Evolutionary conservation across 2,329 filamentous ascomycete species (phyloP).

Genomic region (Fusarium poae): DNA sequence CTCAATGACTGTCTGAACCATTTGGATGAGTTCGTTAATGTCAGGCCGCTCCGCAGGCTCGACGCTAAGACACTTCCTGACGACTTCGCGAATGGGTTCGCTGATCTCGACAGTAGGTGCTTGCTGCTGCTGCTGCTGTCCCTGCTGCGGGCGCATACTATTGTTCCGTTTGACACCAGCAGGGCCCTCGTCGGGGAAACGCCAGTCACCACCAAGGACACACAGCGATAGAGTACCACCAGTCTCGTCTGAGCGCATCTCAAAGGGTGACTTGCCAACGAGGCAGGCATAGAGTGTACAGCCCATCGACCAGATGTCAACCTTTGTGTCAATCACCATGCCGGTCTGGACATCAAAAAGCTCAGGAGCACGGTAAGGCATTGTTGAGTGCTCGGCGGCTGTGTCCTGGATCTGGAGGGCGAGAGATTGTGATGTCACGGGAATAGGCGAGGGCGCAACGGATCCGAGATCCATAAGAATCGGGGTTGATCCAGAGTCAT

Average conservation of each 20-base stretch:
- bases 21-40: slow-evolving; percentile 82
- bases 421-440: slow-evolving; percentile 89
- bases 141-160: slow-evolving; percentile 53
- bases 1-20: slow-evolving; percentile 81
- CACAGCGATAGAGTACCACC: slow-evolving; percentile 94
- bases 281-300: slow-evolving; percentile 98
- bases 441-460: slow-evolving; percentile 85
- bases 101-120: slow-evolving; percentile 71
- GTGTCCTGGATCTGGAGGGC: slow-evolving; percentile 94
- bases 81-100: slow-evolving; percentile 86
- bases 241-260: slow-evolving; percentile 95
- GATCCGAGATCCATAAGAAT: slow-evolving; percentile 99
- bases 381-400: slow-evolving; percentile 95
- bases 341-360: slow-evolving; percentile 98
- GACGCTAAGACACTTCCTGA: slow-evolving; percentile 85
- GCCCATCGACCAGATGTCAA: slow-evolving; percentile 97
- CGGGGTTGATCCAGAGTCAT: slow-evolving; percentile 86
- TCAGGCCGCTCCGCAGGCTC: slow-evolving; percentile 91
- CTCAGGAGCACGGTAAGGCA: slow-evolving; percentile 98
- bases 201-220: slow-evolving; percentile 93
- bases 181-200: slow-evolving; percentile 89
- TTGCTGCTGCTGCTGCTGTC: slow-evolving; percentile 51
- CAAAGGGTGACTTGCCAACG: slow-evolving; percentile 96
- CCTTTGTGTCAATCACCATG: slow-evolving; percentile 91
- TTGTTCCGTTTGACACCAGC: slow-evolving; percentile 65